Percentiles rank a stretch among this genome's conserved stretches.
Conservation (phyloP, 2,329 filamentous ascomycete species). For the Atkinsonella texensis region DNA sequence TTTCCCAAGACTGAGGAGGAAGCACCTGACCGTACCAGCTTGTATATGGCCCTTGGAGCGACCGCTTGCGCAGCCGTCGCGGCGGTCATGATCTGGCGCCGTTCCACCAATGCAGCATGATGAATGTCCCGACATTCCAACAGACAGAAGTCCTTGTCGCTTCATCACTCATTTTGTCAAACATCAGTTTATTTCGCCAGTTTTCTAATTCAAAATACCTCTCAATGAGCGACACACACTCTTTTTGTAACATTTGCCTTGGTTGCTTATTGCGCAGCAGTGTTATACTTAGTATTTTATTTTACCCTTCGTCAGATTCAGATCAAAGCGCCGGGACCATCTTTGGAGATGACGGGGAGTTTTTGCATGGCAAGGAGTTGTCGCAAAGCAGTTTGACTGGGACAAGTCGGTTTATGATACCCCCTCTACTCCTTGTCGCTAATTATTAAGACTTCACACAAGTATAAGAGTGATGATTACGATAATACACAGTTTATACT, state of each 20-base stretch:
- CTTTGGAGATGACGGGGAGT: not conserved
- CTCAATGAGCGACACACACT: constrained; percentile 1
- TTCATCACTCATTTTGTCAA: not conserved
- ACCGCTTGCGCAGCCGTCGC: constrained; percentile 51
- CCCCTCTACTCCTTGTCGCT: constrained; percentile 11
- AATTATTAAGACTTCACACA: constrained; percentile 1
- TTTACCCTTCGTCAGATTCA: not conserved
- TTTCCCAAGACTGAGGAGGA: constrained; percentile 88
- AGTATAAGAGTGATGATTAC: constrained; percentile 12
- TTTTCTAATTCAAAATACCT: not conserved
- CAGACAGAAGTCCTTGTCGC: not conserved
- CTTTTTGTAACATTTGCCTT: constrained; percentile 2
- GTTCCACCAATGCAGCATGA: constrained; percentile 37
- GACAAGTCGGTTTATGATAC: constrained; percentile 18
- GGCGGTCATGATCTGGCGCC: constrained; percentile 53
- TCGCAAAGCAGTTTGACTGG: constrained; percentile 5
- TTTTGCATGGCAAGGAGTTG: constrained; percentile 13
- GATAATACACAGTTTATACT: not conserved
- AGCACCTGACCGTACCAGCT: constrained; percentile 65
- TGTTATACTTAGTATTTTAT: not conserved
- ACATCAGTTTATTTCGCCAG: not conserved
- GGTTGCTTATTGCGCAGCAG: not conserved
- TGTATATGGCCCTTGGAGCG: constrained; percentile 77
- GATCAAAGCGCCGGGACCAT: not conserved
- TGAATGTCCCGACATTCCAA: not conserved